phyloP scores from a whole-genome alignment of 2,329 filamentous ascomycete species.

The Acrodontium crateriforme region DNA sequence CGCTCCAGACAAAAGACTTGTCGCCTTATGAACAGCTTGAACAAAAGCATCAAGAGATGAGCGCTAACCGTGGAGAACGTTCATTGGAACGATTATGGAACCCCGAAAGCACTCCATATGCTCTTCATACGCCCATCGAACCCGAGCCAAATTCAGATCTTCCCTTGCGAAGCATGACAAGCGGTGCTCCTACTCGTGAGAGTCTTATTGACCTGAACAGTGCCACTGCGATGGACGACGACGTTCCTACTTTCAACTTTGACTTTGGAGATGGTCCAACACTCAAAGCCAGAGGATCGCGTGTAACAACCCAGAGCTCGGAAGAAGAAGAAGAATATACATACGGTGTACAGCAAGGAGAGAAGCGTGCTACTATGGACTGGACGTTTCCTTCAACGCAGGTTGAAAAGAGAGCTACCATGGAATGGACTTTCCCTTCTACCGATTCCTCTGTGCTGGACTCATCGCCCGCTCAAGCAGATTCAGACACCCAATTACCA shows the following conservation, averaged over 20 bases:
- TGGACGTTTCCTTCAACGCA: constrained; percentile 38
- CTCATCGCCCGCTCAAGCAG: constrained; percentile 10
- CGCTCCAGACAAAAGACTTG: constrained; percentile 7
- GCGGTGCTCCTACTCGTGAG: constrained; percentile 31
- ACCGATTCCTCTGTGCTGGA: constrained; percentile 19
- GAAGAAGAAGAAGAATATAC: constrained; percentile 26
- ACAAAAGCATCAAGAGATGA: constrained; percentile 41
- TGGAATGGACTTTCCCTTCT: constrained; percentile 42
- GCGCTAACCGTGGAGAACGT: constrained; percentile 41
- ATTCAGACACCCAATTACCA: no score
- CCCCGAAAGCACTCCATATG: constrained; percentile 41
- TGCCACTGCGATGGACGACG: constrained; percentile 34
- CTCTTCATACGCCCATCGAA: constrained; percentile 41
- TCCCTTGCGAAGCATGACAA: constrained; percentile 32
- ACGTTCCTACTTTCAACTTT: constrained; percentile 32
- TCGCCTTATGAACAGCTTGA: constrained; percentile 22
- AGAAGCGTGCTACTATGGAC: constrained; percentile 33
- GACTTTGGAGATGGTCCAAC: constrained; percentile 40
- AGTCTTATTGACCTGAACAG: constrained; percentile 45
- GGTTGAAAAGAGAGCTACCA: constrained; percentile 27
- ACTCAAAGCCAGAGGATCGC: constrained; percentile 36
- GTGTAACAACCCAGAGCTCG: constrained; percentile 29
- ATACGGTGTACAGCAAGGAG: constrained; percentile 20
- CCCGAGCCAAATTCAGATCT: constrained; percentile 39
- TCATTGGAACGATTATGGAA: constrained; percentile 46